Conservation (phyloP, 2,329 filamentous ascomycete genomes). For the Nigrospora sphaerica region DNA sequence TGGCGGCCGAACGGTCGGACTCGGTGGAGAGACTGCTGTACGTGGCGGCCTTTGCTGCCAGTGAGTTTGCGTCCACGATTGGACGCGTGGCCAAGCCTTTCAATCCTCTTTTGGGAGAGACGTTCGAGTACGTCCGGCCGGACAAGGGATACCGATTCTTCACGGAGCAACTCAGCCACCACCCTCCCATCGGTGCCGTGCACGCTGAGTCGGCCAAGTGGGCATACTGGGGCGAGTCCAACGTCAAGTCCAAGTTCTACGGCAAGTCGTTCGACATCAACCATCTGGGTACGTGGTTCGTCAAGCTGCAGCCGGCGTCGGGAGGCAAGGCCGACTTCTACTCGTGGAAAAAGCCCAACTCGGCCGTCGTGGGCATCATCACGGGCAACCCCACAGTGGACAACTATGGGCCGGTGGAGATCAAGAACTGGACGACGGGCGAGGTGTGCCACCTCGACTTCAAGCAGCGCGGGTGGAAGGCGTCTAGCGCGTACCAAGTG, state of each 20-base stretch:
- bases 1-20: slow-evolving; percentile 76
- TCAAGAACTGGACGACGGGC: slow-evolving; percentile 95
- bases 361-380: slow-evolving; percentile 96
- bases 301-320: slow-evolving; percentile 69
- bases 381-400: slow-evolving; percentile 95
- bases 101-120: slow-evolving; percentile 92
- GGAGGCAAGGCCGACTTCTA: slow-evolving; percentile 81
- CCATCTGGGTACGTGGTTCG: slow-evolving; percentile 93
- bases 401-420: slow-evolving; percentile 94
- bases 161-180: slow-evolving; percentile 96
- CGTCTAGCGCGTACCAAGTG: slow-evolving; percentile 83
- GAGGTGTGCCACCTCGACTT: slow-evolving; percentile 88
- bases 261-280: slow-evolving; percentile 98
- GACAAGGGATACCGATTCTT: slow-evolving; percentile 99
- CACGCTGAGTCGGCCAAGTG: slow-evolving; percentile 89
- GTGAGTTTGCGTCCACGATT: slow-evolving; percentile 94
- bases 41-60: slow-evolving; percentile 90
- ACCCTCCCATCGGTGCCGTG: slow-evolving; percentile 88
- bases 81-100: slow-evolving; percentile 97
- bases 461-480: slow-evolving; percentile 94
- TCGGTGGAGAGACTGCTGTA: slow-evolving; percentile 90
- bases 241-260: slow-evolving; percentile 94
- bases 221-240: slow-evolving; percentile 96
- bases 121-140: slow-evolving; percentile 90
- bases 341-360: slow-evolving; percentile 98